Conservation (phyloP, 2,329 filamentous ascomycete genomes). For the Pochonia chlamydosporia region DNA sequence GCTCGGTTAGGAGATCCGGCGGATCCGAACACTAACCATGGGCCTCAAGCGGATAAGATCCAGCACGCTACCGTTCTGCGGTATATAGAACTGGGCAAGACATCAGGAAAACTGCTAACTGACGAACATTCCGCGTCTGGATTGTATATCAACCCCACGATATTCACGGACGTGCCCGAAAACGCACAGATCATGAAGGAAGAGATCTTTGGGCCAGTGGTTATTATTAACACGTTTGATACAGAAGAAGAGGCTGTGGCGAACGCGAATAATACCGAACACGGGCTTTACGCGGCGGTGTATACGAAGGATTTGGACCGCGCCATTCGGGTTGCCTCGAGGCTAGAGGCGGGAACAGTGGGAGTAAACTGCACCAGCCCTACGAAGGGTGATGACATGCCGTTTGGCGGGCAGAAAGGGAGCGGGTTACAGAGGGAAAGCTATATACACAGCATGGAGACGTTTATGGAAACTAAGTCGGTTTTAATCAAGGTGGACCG, state of each 20-base stretch:
- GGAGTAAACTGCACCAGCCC: conserved; percentile 44
- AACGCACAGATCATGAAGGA: conserved; percentile 45
- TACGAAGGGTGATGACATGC: conserved; percentile 11
- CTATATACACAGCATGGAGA: conserved; percentile 1
- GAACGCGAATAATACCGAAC: conserved; percentile 38
- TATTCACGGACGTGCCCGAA: conserved; percentile 21
- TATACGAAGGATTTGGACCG: conserved; percentile 49
- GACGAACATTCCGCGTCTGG: conserved; percentile 12
- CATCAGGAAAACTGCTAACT: conserved; percentile 24
- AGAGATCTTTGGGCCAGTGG: conserved; percentile 60
- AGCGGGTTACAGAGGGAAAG: conserved; percentile 8
- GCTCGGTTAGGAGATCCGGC: conserved; percentile 32
- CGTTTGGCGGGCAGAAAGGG: conserved; percentile 17
- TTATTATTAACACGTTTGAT: conserved; percentile 43
- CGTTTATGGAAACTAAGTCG: conserved; percentile 1
- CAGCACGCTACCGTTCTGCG: conserved; percentile 41
- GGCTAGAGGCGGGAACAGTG: conserved; percentile 54
- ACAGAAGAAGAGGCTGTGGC: conserved; percentile 26
- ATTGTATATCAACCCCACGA: conserved; percentile 22
- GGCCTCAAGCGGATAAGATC: conserved; percentile 44
- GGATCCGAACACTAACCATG: conserved; percentile 26
- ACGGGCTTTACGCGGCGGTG: conserved; percentile 50
- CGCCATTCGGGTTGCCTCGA: conserved; percentile 39
- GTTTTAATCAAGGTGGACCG: too few species aligned
- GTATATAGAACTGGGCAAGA: conserved; percentile 40